Evolutionary conservation across 352 stramenopile genomes (phyloP).

Genomic region (Globisporangium paroecandrum): DNA sequence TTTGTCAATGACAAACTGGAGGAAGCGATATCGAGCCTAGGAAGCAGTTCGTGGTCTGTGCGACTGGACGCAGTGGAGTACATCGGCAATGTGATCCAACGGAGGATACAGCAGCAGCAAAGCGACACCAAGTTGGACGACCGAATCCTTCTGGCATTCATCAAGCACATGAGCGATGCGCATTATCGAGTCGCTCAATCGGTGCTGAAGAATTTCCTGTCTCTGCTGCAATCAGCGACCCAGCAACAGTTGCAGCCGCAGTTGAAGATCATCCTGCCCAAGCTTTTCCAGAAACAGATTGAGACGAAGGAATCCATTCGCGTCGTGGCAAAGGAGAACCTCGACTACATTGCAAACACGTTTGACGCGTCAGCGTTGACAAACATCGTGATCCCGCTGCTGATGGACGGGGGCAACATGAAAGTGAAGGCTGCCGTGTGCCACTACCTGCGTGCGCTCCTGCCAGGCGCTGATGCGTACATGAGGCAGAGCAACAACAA

Average conservation of each 20-base stretch:
- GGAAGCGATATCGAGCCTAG: constrained; percentile 42
- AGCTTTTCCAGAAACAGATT: constrained; percentile 73
- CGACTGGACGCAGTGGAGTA: constrained; percentile 60
- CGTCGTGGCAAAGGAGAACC: constrained; percentile 45
- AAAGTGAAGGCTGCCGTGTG: constrained; percentile 73
- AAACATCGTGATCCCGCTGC: constrained; percentile 45
- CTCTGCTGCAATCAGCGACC: constrained; percentile 38
- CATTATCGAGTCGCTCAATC: constrained; percentile 76
- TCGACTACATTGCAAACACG: constrained; percentile 51
- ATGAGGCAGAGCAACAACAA: constrained; percentile 61
- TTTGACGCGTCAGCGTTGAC: constrained; percentile 50
- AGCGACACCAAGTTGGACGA: constrained; percentile 48
- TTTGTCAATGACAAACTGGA: constrained; percentile 34
- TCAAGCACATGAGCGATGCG: constrained; percentile 63
- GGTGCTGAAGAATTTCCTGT: constrained; percentile 56
- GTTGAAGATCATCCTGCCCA: constrained; percentile 56
- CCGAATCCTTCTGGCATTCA: constrained; percentile 45
- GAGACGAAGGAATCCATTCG: constrained; percentile 71
- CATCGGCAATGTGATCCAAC: constrained; percentile 31
- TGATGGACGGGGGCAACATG: constrained; percentile 76
- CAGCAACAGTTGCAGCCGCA: constrained; percentile 42
- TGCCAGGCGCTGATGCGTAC: constrained; percentile 52
- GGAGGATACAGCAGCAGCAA: constrained; percentile 16
- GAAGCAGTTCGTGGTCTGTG: constrained; percentile 59
- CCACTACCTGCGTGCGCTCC: constrained; percentile 54